These are phyloP conservation scores for Ogataea methylovora DNA, from an alignment of 805 yeast species.

Conservation along the genomic window DNA sequence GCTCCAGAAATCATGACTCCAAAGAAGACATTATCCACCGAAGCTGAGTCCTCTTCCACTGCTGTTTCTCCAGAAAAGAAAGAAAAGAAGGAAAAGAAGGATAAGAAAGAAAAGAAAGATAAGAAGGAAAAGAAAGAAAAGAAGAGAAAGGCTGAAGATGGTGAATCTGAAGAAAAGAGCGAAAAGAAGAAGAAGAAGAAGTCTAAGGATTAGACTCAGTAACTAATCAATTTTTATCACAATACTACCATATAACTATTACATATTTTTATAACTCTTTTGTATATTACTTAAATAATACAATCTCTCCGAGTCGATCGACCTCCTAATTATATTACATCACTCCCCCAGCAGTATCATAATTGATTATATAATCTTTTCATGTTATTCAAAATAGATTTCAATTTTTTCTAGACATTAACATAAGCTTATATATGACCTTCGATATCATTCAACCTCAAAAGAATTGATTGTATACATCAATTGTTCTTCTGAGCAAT, in stretches of 20 bases:
- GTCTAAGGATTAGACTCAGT: conserved; percentile 15
- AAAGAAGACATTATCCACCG: conserved; percentile 37
- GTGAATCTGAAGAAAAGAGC: conserved; percentile 13
- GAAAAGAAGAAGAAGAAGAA: conserved; percentile 21
- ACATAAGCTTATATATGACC: too few relatives aligned
- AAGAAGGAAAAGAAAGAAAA: conserved; percentile 22
- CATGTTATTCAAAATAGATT: too few relatives aligned
- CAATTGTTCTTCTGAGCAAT: too few relatives aligned
- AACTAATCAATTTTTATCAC: too few relatives aligned
- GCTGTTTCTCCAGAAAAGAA: conserved; percentile 34
- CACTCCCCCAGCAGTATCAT: too few relatives aligned
- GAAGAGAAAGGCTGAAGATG: conserved; percentile 32
- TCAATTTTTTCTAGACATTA: too few relatives aligned
- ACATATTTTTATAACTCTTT: background rate
- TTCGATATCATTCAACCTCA: too few relatives aligned
- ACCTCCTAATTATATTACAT: background rate
- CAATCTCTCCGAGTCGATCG: background rate
- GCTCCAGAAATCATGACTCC: conserved; percentile 32
- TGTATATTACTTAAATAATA: background rate
- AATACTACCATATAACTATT: too few relatives aligned
- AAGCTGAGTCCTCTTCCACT: conserved; percentile 21
- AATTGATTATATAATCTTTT: too few relatives aligned
- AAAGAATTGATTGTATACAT: too few relatives aligned
- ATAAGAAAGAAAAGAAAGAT: conserved; percentile 40
- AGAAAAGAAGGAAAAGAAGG: conserved; percentile 49